Conservation (phyloP, 108 stramenopile species). For the Cafeteria roenbergensis region DNA sequence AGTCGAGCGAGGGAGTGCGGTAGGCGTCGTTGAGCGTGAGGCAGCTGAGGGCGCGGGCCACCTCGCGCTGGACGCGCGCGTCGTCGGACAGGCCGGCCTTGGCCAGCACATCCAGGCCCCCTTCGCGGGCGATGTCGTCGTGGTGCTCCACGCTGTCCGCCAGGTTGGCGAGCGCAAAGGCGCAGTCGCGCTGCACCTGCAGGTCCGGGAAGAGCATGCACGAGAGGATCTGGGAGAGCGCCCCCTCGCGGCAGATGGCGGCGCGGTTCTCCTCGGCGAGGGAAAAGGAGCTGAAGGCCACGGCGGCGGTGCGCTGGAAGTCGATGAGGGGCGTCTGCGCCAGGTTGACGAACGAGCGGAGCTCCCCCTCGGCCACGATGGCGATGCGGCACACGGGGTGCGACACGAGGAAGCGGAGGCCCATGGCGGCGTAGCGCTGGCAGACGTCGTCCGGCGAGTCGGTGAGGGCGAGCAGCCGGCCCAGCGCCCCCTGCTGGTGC, state of each 20-base stretch:
- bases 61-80: conserved; percentile 55
- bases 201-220: conserved; percentile 50
- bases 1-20: conserved; percentile 37
- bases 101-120: conserved; percentile 32
- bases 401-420: conserved; percentile 54
- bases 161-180: conserved; percentile 60
- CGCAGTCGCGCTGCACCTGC: conserved; percentile 44
- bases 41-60: conserved; percentile 51
- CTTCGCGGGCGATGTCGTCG: conserved; percentile 44
- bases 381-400: conserved; percentile 49
- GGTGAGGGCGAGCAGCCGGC: conserved; percentile 46
- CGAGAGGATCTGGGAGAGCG: conserved; percentile 44
- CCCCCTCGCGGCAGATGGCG: conserved; percentile 46
- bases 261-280: conserved; percentile 51
- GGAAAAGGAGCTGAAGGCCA: conserved; percentile 58
- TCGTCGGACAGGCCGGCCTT: conserved; percentile 37
- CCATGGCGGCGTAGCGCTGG: conserved; percentile 63
- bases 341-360: conserved; percentile 46
- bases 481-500: conserved; percentile 56
- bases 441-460: conserved; percentile 44
- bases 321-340: conserved; percentile 52
- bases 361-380: conserved; percentile 43
- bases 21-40: conserved; percentile 47
- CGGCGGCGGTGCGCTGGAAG: conserved; percentile 65
- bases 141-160: conserved; percentile 46